phyloP scores from a whole-genome alignment of 805 yeast genomes.

The Monosporozyma aquatica region DNA sequence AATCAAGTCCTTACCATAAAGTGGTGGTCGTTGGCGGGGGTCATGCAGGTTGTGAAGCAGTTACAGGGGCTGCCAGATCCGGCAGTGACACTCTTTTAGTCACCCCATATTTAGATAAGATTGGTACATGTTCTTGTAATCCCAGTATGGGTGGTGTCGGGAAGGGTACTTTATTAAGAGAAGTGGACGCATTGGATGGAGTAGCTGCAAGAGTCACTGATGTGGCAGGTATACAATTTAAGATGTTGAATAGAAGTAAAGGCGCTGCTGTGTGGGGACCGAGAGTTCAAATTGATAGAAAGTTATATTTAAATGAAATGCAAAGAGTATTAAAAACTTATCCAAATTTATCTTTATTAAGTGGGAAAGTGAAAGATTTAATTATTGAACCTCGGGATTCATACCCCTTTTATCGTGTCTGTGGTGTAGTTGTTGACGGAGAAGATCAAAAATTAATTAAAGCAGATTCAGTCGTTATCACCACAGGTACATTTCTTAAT shows the following conservation, averaged over 20 bases:
- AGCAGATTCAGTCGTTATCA: conserved; percentile 66
- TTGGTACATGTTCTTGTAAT: conserved; percentile 94
- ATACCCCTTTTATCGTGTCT: no score
- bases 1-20: conserved; percentile 7
- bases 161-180: conserved; percentile 84
- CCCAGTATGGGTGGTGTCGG: conserved; percentile 99
- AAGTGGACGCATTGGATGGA: conserved; percentile 95
- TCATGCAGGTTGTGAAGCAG: conserved; percentile 98
- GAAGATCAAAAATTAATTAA: conserved; percentile 60
- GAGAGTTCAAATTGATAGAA: conserved; percentile 89
- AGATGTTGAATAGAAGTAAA: conserved; percentile 71
- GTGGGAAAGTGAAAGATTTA: conserved; percentile 79
- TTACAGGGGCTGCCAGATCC: conserved; percentile 80
- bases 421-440: conserved; percentile 67
- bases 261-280: conserved; percentile 99
- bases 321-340: conserved; percentile 46
- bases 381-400: conserved; percentile 40
- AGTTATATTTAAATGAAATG: conserved; percentile 71
- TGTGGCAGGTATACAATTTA: conserved; percentile 85
- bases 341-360: conserved; percentile 43
- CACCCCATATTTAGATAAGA: conserved; percentile 64
- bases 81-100: conserved; percentile 53
- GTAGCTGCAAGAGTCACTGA: conserved; percentile 82
- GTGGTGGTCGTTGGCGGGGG: conserved; percentile 95
- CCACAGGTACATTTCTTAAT: conserved; percentile 92